Evolutionary conservation across 805 yeast genomes (phyloP), one percentile per base, ranked within the genome.

Genomic region (Candida ortonii): DNA sequence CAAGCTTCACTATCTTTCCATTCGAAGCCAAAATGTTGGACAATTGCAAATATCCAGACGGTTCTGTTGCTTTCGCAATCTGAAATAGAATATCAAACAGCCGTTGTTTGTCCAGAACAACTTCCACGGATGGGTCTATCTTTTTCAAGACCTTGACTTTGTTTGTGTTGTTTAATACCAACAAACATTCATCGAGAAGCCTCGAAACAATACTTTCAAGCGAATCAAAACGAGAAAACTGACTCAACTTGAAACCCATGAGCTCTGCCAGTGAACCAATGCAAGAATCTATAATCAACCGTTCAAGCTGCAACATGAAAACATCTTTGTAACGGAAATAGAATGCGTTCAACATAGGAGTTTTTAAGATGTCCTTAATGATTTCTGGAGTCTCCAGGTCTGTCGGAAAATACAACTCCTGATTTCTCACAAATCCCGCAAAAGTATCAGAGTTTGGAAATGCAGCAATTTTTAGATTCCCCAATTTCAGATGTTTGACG

Each of bases 401-500:
- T 10, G 41, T 32, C 5, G 45, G 43, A 30, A 46, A 38, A 16
- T 25, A 33, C 8, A 17, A 7, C 11, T 35, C 36, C 29, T 46
- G 45, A 9, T 17, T 14, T n/a, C 31, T 21, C 5, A 27, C 16
- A 17, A 34, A 26, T 21, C 23, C 32, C 11, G 34, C 20, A 8
- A 26, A 10, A 8, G 24, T 12, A n/a, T 27, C 32, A 13, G 16
- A 13, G 15, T 28, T 29, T 7, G 57, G 55, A 27, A 42, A 34
- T 6, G 41, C 38, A 9, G 50, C 42, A 3, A 56, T 31, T 15
- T 37, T 39, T 6, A 55, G n/a, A n/a, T 45, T 39, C 5, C 61
- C 62, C 3, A 38, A 23, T 12, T 30, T 24, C 16, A 41, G 25
- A 31, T 53, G 57, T 18, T 39, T 40, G 14, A 57, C 53, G n/a